Conservation (phyloP, 495 filamentous ascomycete genomes). For the Pyrenopolyporus hunteri region DNA sequence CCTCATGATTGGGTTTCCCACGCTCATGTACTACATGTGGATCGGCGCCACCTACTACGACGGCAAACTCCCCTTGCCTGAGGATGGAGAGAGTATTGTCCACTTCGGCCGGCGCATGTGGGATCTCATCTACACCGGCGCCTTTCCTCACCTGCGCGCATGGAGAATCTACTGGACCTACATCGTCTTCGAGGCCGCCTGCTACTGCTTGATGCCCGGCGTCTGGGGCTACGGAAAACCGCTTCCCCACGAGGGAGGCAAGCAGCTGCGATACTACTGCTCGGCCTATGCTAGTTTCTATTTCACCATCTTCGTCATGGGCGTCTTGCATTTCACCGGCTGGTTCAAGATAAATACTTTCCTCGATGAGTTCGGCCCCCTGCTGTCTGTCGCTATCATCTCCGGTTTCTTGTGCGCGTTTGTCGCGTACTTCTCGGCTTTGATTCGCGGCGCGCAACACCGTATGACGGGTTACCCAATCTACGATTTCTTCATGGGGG, state of each 20-base stretch:
- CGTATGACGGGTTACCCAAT: conserved; percentile 91
- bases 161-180: conserved; percentile 95
- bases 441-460: conserved; percentile 79
- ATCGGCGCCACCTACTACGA: conserved; percentile 90
- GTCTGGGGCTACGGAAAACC: conserved; percentile 85
- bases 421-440: conserved; percentile 82
- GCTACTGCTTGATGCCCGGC: conserved; percentile 85
- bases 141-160: conserved; percentile 77
- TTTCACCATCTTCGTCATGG: conserved; percentile 72
- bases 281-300: conserved; percentile 88
- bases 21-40: conserved; percentile 99
- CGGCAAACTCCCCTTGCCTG: conserved; percentile 75
- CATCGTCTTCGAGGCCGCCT: conserved; percentile 78
- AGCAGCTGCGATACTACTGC: conserved; percentile 92
- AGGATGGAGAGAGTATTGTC: conserved; percentile 64
- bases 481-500: conserved; percentile 99
- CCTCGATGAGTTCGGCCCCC: conserved; percentile 92
- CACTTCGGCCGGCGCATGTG: conserved; percentile 73
- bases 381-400: conserved; percentile 88
- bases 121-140: conserved; percentile 75
- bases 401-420: conserved; percentile 82
- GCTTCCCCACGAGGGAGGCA: conserved; percentile 77
- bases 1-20: conserved; percentile 92
- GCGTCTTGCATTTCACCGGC: conserved; percentile 75
- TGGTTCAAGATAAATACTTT: conserved; percentile 91